Evolutionary conservation across 164 flowering plant genomes (phyloP).

Genomic region (Aristolochia fimbriata): DNA sequence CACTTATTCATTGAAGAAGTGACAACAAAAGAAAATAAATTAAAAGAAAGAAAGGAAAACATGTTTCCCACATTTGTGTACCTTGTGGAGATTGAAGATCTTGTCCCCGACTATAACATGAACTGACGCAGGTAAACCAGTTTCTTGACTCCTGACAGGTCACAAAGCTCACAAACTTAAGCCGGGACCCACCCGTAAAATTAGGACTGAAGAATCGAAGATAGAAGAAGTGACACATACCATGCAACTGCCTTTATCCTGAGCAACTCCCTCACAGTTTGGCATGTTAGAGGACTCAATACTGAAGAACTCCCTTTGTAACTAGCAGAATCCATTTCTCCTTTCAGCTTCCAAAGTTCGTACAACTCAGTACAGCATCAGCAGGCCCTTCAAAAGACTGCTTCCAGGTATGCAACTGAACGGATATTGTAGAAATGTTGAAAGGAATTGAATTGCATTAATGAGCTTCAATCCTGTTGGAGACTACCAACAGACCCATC

Average conservation of each 20-base stretch:
- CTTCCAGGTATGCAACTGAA: neutral
- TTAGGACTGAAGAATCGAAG: neutral
- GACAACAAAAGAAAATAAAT: neutral
- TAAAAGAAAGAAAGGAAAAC: neutral
- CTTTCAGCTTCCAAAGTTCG: conserved; percentile 6
- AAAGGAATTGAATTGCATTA: neutral
- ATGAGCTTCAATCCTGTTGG: neutral
- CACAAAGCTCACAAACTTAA: neutral
- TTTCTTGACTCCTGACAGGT: conserved; percentile 72
- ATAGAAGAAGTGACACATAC: conserved; percentile 23
- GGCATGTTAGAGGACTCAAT: conserved; percentile 69
- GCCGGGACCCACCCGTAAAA: neutral
- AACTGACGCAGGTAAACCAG: conserved; percentile 67
- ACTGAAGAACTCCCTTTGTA: conserved; percentile 28
- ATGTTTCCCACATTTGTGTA: conserved; percentile 10
- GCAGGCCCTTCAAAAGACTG: neutral
- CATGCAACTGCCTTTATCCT: conserved; percentile 69
- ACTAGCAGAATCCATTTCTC: conserved; percentile 43
- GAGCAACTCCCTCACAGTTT: conserved; percentile 56
- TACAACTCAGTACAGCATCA: neutral
- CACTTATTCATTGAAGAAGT: neutral
- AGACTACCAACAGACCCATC: neutral
- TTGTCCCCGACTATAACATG: conserved; percentile 45
- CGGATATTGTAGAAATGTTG: neutral
- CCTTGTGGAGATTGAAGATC: conserved; percentile 78